Percentiles rank a stretch among this genome's conserved stretches.
These are phyloP conservation scores for Venturia pyrina DNA, from an alignment of 2,329 filamentous ascomycete genomes.

Conservation along the genomic window DNA sequence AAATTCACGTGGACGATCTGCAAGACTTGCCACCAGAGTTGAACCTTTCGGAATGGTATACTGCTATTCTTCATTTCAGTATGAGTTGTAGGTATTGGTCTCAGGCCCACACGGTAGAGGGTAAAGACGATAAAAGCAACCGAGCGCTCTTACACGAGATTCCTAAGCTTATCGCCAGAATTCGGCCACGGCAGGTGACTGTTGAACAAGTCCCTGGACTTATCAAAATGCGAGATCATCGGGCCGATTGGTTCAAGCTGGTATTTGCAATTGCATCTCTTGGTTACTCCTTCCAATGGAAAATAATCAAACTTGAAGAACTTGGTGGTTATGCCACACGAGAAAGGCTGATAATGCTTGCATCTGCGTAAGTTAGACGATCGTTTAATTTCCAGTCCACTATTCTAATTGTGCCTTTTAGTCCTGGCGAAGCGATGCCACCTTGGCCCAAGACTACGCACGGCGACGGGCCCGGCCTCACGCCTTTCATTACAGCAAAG, in stretches of 20 bases:
- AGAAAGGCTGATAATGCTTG: neutral
- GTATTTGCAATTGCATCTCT: neutral
- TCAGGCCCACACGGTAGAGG: neutral
- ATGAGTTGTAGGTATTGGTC: neutral
- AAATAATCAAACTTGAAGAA: neutral
- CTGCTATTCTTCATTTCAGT: neutral
- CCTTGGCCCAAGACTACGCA: neutral
- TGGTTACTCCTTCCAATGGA: neutral
- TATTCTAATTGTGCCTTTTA: neutral
- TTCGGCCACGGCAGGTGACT: neutral
- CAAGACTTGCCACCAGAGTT: neutral
- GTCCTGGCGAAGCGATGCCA: neutral
- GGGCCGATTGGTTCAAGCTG: neutral
- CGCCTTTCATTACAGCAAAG: neutral
- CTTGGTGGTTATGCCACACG: neutral
- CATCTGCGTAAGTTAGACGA: neutral
- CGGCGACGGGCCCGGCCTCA: neutral
- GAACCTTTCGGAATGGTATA: neutral
- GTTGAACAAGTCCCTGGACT: slow-evolving; percentile 6
- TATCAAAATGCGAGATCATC: neutral
- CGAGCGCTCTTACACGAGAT: neutral
- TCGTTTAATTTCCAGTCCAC: too few species aligned
- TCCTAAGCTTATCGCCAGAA: neutral
- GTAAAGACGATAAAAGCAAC: neutral
- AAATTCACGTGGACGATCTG: neutral